phyloP scores from a whole-genome alignment of 1,139 yeast species.

The Diutina ranongensis region DNA sequence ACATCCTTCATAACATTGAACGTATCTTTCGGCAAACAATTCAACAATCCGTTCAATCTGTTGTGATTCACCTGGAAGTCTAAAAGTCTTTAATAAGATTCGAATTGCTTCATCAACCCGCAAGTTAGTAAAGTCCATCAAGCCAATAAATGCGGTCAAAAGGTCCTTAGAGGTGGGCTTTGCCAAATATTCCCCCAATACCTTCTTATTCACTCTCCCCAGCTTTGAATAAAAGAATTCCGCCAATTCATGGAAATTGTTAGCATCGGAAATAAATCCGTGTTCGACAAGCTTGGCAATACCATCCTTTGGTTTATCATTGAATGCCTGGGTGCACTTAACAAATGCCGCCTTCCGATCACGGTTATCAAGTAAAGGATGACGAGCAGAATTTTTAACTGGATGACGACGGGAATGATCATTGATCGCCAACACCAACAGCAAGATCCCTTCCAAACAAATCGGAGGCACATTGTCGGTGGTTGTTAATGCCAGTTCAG shows the following conservation, averaged over 20 bases:
- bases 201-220: constrained; percentile 73
- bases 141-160: constrained; percentile 50
- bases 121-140: constrained; percentile 64
- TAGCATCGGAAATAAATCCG: constrained; percentile 47
- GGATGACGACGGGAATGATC: constrained; percentile 32
- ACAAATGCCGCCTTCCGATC: constrained; percentile 63
- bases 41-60: constrained; percentile 91
- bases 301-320: constrained; percentile 70
- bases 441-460: constrained; percentile 77
- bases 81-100: constrained; percentile 65
- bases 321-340: constrained; percentile 61
- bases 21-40: constrained; percentile 72
- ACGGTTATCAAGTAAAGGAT: constrained; percentile 30
- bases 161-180: constrained; percentile 57
- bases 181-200: constrained; percentile 77
- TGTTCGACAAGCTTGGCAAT: constrained; percentile 47
- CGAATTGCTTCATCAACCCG: constrained; percentile 92
- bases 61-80: constrained; percentile 96
- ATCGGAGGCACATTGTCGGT: constrained; percentile 89
- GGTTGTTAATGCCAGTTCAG: constrained; percentile 65
- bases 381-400: constrained; percentile 7
- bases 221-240: constrained; percentile 67
- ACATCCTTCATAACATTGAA: constrained; percentile 24
- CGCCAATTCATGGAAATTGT: constrained; percentile 52
- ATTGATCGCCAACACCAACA: constrained; percentile 57